Percentiles rank a stretch among this genome's conserved stretches.
phyloP scores from a whole-genome alignment of 176 grass and related monocot species.

The Lolium perenne region DNA sequence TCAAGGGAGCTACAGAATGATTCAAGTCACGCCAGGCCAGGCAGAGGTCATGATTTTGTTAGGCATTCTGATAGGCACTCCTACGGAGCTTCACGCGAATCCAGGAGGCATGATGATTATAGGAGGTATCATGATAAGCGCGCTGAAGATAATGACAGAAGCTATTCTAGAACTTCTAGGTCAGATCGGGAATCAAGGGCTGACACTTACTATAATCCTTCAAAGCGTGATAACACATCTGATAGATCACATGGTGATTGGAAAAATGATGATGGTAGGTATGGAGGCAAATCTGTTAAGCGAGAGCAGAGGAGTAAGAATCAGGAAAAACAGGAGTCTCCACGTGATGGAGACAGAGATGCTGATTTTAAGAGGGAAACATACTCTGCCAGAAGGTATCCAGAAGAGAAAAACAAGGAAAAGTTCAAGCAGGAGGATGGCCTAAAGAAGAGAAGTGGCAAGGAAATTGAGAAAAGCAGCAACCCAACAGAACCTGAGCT shows the following conservation, averaged over 20 bases:
- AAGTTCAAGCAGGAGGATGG: slow-evolving; percentile 49
- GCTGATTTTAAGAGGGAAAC: slow-evolving; percentile 47
- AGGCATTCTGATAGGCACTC: slow-evolving; percentile 64
- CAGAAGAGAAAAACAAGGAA: slow-evolving; percentile 61
- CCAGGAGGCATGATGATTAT: slow-evolving; percentile 72
- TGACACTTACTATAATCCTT: slow-evolving; percentile 52
- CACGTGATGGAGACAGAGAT: slow-evolving; percentile 47
- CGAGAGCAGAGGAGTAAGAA: slow-evolving; percentile 54
- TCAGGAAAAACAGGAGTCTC: slow-evolving; percentile 52
- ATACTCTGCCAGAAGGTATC: slow-evolving; percentile 37
- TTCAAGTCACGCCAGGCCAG: slow-evolving; percentile 23
- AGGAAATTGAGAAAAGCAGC: slow-evolving; percentile 62
- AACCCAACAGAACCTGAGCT: slow-evolving; percentile 33
- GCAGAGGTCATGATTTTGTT: slow-evolving; percentile 58
- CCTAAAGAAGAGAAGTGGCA: slow-evolving; percentile 55
- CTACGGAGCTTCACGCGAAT: slow-evolving; percentile 54
- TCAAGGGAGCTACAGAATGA: slow-evolving; percentile 51
- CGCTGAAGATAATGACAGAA: slow-evolving; percentile 64
- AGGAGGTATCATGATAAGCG: slow-evolving; percentile 62
- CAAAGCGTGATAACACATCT: slow-evolving; percentile 45
- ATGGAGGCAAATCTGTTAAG: slow-evolving; percentile 47
- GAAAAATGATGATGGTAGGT: slow-evolving; percentile 49
- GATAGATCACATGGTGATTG: slow-evolving; percentile 52
- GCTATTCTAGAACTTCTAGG: slow-evolving; percentile 55
- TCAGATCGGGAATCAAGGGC: slow-evolving; percentile 57